phyloP scores from a whole-genome alignment of 768 basidiomycete genomes.

The Clitopilus passeckerianus region DNA sequence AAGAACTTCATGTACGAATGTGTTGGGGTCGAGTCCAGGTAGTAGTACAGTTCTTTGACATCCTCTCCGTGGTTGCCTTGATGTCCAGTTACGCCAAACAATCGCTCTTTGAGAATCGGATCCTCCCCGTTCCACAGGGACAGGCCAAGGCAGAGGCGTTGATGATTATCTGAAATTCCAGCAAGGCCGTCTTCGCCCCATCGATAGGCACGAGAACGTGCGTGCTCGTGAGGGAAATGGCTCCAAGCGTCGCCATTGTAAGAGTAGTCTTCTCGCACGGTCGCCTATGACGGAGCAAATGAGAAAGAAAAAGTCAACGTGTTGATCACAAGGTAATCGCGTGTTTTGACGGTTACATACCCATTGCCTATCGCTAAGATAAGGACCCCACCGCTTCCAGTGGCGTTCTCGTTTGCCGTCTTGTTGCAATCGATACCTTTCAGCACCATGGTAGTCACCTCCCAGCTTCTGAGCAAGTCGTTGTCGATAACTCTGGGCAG shows the following conservation, averaged over 20 bases:
- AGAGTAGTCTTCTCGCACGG: constrained; percentile 98
- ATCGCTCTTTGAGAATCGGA: constrained; percentile 91
- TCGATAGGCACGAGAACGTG: constrained; percentile 90
- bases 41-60: constrained; percentile 98
- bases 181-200: constrained; percentile 99
- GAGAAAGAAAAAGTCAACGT: constrained; percentile 8
- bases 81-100: constrained; percentile 94
- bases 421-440: constrained; percentile 81
- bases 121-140: constrained; percentile 95
- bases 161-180: constrained; percentile 96
- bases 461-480: constrained; percentile 63
- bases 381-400: constrained; percentile 99
- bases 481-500: constrained; percentile 48
- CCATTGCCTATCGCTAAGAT: constrained; percentile 97
- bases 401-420: constrained; percentile 76
- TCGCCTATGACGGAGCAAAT: constrained; percentile 55
- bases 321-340: constrained; percentile 4
- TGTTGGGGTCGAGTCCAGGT: constrained; percentile 96
- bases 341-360: constrained; percentile 36
- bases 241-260: constrained; percentile 94
- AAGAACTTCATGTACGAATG: constrained; percentile 99
- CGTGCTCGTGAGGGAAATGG: constrained; percentile 92
- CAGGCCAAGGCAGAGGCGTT: constrained; percentile 85
- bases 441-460: constrained; percentile 70
- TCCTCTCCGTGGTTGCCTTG: constrained; percentile 99